These are phyloP conservation scores for Dendrobium nobile DNA, from an alignment of 106 monocot genomes.

Conservation along the genomic window DNA sequence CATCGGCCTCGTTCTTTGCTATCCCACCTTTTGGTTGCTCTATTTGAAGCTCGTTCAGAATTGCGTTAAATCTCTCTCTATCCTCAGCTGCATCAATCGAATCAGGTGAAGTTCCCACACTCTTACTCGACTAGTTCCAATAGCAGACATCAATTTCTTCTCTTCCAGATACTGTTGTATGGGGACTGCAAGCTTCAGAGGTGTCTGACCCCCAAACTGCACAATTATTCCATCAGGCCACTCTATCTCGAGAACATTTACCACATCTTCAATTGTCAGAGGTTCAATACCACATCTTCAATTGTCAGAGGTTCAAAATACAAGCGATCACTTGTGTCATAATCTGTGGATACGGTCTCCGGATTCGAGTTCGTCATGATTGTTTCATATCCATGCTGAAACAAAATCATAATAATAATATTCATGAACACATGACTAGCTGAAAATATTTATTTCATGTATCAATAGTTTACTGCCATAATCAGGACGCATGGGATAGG, in stretches of 20 bases:
- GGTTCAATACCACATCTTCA: too few relatives aligned
- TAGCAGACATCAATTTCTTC: slow-evolving; percentile 37
- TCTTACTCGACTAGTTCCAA: slow-evolving; percentile 45
- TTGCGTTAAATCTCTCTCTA: slow-evolving; percentile 82
- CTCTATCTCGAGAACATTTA: slow-evolving; percentile 88
- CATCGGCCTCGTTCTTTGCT: slow-evolving; percentile 81
- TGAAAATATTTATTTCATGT: too few relatives aligned
- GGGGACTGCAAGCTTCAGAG: slow-evolving; percentile 90
- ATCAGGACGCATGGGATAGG: too few relatives aligned
- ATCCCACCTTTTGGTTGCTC: slow-evolving; percentile 95
- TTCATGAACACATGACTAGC: too few relatives aligned
- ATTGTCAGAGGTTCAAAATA: slow-evolving; percentile 95
- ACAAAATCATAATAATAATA: background rate
- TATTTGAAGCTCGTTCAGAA: slow-evolving; percentile 70
- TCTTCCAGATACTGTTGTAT: slow-evolving; percentile 71
- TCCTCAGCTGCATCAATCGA: slow-evolving; percentile 98
- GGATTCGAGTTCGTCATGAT: slow-evolving; percentile 99
- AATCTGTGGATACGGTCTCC: slow-evolving; percentile 97
- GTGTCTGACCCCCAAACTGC: slow-evolving; percentile 97
- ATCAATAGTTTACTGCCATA: too few relatives aligned
- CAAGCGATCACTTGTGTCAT: slow-evolving; percentile 91
- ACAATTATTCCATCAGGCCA: slow-evolving; percentile 89
- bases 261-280: too few relatives aligned
- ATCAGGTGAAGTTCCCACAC: slow-evolving; percentile 95
- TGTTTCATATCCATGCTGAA: slow-evolving; percentile 83